Evolutionary conservation across 2,329 filamentous ascomycete species (phyloP).

Genomic region (Byssochlamys sp.): DNA sequence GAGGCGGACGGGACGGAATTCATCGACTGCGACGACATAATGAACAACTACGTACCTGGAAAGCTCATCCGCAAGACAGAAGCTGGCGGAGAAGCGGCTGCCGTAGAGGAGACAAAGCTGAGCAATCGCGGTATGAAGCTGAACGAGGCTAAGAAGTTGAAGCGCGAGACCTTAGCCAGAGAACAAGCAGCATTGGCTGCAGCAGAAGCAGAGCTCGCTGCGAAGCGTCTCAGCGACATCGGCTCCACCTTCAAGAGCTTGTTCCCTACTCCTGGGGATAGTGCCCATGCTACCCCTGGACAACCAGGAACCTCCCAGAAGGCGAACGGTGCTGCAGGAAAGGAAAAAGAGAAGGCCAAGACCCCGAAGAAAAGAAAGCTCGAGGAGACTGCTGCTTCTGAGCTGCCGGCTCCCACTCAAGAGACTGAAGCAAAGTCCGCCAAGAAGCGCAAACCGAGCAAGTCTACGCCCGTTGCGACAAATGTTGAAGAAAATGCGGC

Average conservation of each 20-base stretch:
- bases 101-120: conserved; percentile 40
- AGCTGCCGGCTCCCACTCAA: conserved; percentile 7
- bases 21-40: conserved; percentile 45
- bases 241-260: conserved; percentile 29
- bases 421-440: conserved; percentile 18
- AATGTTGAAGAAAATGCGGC: conserved; percentile 17
- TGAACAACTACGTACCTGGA: conserved; percentile 28
- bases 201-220: conserved; percentile 28
- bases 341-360: conserved; percentile 14
- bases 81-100: conserved; percentile 27
- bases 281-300: conserved; percentile 13
- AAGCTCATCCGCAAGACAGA: conserved; percentile 34
- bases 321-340: conserved; percentile 15
- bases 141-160: conserved; percentile 53
- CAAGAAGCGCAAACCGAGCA: conserved; percentile 32
- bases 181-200: conserved; percentile 38
- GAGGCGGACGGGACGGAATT: conserved; percentile 45
- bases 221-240: conserved; percentile 28
- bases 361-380: conserved; percentile 35
- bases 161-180: conserved; percentile 44
- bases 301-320: conserved; percentile 12
- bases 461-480: conserved; percentile 17
- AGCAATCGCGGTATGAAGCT: conserved; percentile 52
- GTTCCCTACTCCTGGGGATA: conserved; percentile 20
- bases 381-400: conserved; percentile 36